These are phyloP conservation scores for Komagataella mondaviorum DNA, from an alignment of 805 yeast genomes.

Conservation along the genomic window DNA sequence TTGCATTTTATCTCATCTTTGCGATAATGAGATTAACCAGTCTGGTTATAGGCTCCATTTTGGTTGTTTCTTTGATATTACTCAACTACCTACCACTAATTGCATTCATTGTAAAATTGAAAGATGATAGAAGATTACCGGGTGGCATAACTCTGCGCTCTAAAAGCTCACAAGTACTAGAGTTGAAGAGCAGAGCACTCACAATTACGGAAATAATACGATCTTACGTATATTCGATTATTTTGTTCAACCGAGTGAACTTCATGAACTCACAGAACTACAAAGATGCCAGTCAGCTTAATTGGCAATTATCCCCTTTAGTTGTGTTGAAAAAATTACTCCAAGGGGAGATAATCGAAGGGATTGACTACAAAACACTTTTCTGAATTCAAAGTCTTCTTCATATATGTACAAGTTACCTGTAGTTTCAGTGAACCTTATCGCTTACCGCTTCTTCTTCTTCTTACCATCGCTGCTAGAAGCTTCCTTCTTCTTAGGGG, in stretches of 20 bases:
- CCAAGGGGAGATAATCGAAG: constrained; percentile 15
- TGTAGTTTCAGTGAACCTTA: background rate
- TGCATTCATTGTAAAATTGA: constrained; percentile 62
- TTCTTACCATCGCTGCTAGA: constrained; percentile 27
- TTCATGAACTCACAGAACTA: constrained; percentile 7
- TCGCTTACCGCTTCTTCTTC: constrained; percentile 6
- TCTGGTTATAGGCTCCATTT: constrained; percentile 29
- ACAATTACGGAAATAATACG: constrained; percentile 11
- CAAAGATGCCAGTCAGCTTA: constrained; percentile 1
- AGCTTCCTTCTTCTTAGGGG: constrained; percentile 52
- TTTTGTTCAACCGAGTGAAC: constrained; percentile 11
- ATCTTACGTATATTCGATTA: constrained; percentile 16
- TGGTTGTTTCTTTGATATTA: constrained; percentile 49
- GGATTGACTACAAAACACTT: constrained; percentile 17
- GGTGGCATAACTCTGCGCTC: constrained; percentile 27
- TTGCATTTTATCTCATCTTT: constrained; percentile 73
- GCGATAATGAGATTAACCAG: constrained; percentile 42
- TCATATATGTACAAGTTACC: background rate
- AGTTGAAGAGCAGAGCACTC: constrained; percentile 13
- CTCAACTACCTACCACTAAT: constrained; percentile 82
- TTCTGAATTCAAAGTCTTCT: constrained; percentile 8
- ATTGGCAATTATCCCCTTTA: constrained; percentile 9
- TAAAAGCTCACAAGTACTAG: constrained; percentile 1
- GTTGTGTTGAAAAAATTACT: constrained; percentile 10
- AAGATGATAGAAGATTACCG: constrained; percentile 57